Base-by-base conservation (phyloP, 805 yeast species). In the Dipodascopsis tothii region DNA sequence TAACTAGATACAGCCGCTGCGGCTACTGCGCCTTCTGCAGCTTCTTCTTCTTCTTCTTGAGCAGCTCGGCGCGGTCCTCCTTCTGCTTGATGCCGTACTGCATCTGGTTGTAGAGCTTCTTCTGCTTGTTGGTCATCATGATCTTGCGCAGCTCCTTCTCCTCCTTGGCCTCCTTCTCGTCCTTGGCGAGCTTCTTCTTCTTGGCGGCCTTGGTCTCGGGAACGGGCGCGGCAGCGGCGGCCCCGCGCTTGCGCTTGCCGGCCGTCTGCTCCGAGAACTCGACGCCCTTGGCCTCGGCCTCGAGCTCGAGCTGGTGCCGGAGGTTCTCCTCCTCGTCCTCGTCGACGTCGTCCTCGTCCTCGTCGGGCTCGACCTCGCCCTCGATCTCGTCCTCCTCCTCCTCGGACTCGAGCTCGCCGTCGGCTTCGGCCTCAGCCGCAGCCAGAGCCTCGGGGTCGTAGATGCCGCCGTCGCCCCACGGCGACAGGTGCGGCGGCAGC, bases 121-220 rank as follows among this genome's bases (percentile, higher is more conserved):
- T 84, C 70, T 90, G 95, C 67, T 90, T 92, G 71, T 87, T 87
- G 57, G 90, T 76, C 98, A 92, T 90, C 98, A 92, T 90, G 60
- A 87, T 85, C 80, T 79, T 80, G 72, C 84, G 84, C 70, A 90
- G 77, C 54, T 88, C 92, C 69, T 85, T 84, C 64, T 87, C 96
- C 69, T 82, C 88, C 22, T 61, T 61, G 35, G 68, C 77, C 51
- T 78, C 82, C 38, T 75, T 76, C 48, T 71, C 75, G 52, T 72
- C 74, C 46, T 72, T 63, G 39, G 64, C 20, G 25, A 30, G 19
- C 33, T 46, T 40, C 37, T 33, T 46, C 28, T 28, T 34, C 21
- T 45, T 11, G 50, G 66, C 65, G 59, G 62, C 66, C 57, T 40
- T 41, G 19, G 34, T 22, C 14, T 22, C 28, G 59, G 68, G 44